Percentiles rank a stretch among this genome's conserved stretches.
Conservation (phyloP, 352 stramenopile genomes). For the Phytophthora fragariae region DNA sequence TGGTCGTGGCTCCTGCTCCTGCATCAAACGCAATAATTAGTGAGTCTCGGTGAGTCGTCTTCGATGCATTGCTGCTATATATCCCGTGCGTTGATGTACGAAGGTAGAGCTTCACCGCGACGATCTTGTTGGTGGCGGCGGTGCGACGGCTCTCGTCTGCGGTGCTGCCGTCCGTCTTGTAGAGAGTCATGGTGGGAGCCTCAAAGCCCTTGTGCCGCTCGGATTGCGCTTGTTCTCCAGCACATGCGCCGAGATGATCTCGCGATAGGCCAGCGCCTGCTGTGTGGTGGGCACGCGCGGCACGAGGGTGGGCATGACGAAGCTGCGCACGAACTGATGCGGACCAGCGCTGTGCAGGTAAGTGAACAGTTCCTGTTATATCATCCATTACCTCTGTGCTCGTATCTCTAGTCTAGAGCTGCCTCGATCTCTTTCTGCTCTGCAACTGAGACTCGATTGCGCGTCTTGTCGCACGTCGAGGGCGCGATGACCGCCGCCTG, state of each 20-base stretch:
- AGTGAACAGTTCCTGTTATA: not conserved
- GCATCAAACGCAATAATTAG: not conserved
- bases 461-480: not conserved
- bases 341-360: slow-evolving; percentile 60
- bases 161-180: slow-evolving; percentile 98
- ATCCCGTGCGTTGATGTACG: slow-evolving; percentile 39
- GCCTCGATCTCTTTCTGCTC: not conserved
- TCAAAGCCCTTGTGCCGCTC: slow-evolving; percentile 72
- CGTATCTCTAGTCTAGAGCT: not conserved
- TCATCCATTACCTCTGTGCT: not conserved
- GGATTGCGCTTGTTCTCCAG: slow-evolving; percentile 53
- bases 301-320: slow-evolving; percentile 99
- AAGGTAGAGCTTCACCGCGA: slow-evolving; percentile 98
- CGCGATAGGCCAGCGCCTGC: slow-evolving; percentile 95
- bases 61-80: too few relatives aligned
- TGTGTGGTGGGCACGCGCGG: slow-evolving; percentile 96
- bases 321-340: slow-evolving; percentile 88
- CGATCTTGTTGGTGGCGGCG: slow-evolving; percentile 85
- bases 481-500: not conserved
- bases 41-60: slow-evolving; percentile 3
- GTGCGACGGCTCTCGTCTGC: slow-evolving; percentile 94
- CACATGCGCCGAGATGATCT: slow-evolving; percentile 93
- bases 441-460: not conserved
- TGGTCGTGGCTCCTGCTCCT: slow-evolving; percentile 96
- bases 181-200: slow-evolving; percentile 96